Conservation (phyloP, 768 basidiomycete species). For the Leccinum subgranulosum region DNA sequence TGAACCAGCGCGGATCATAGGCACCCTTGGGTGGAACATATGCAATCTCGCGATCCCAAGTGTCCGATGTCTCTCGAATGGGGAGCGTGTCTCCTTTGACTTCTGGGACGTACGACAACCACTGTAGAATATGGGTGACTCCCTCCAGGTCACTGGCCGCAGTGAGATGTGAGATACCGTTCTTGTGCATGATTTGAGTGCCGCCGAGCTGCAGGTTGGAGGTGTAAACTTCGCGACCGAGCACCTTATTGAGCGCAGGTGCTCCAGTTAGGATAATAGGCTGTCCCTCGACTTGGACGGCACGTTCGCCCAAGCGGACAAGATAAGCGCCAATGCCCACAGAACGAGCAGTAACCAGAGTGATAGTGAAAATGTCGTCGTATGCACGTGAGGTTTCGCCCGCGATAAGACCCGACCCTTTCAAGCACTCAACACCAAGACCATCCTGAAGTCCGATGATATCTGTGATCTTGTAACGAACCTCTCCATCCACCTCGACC, state of each 20-base stretch:
- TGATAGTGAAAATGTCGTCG: slow-evolving; percentile 99
- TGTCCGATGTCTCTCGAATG: slow-evolving; percentile 65
- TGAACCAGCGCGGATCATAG: slow-evolving; percentile 98
- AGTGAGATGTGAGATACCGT: slow-evolving; percentile 95
- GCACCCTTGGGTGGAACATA: slow-evolving; percentile 91
- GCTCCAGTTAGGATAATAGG: slow-evolving; percentile 99
- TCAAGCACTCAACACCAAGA: slow-evolving; percentile 93
- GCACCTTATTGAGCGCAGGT: slow-evolving; percentile 95
- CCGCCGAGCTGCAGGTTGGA: slow-evolving; percentile 98
- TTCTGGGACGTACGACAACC: slow-evolving; percentile 93
- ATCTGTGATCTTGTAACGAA: slow-evolving; percentile 91
- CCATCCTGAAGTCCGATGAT: slow-evolving; percentile 98
- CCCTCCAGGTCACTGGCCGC: slow-evolving; percentile 95
- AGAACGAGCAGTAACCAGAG: slow-evolving; percentile 96
- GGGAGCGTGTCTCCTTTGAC: slow-evolving; percentile 78
- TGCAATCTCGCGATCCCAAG: slow-evolving; percentile 90
- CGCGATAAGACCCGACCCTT: slow-evolving; percentile 96
- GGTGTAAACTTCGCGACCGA: slow-evolving; percentile 98
- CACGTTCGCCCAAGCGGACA: slow-evolving; percentile 94
- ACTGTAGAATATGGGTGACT: slow-evolving; percentile 88
- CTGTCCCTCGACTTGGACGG: slow-evolving; percentile 98
- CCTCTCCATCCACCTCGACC: slow-evolving; percentile 82
- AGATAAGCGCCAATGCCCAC: slow-evolving; percentile 99
- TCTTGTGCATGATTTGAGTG: slow-evolving; percentile 99
- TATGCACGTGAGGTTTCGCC: slow-evolving; percentile 98